Evolutionary conservation across 768 basidiomycete genomes (phyloP).

Genomic region (Mycena leptocephala): DNA sequence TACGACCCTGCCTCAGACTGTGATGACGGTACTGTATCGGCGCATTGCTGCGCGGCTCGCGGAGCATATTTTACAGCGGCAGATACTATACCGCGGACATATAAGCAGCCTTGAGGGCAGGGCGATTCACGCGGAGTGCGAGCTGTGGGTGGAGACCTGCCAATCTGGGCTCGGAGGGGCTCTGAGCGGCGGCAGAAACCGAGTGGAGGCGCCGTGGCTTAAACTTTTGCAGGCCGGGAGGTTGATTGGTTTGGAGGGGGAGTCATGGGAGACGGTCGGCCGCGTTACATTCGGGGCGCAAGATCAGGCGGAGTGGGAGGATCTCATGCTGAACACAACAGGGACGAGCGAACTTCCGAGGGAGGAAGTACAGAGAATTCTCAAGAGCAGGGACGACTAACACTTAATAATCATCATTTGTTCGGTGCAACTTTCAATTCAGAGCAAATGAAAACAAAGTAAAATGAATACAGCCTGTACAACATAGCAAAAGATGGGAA

Average conservation of each 20-base stretch:
- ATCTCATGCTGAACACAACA: slow-evolving; percentile 63
- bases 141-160: slow-evolving; percentile 89
- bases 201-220: slow-evolving; percentile 85
- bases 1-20: slow-evolving; percentile 71
- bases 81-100: slow-evolving; percentile 84
- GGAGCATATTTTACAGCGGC: slow-evolving; percentile 87
- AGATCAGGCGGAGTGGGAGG: slow-evolving; percentile 71
- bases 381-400: slow-evolving; percentile 62
- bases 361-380: slow-evolving; percentile 73
- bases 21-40: slow-evolving; percentile 79
- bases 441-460: slow-evolving; percentile 7
- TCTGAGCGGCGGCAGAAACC: slow-evolving; percentile 62
- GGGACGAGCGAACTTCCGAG: slow-evolving; percentile 75
- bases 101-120: slow-evolving; percentile 75
- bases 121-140: slow-evolving; percentile 78
- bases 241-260: slow-evolving; percentile 75
- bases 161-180: slow-evolving; percentile 68
- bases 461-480: slow-evolving; percentile 17
- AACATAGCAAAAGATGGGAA: slow-evolving; percentile 16
- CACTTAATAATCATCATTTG: not conserved
- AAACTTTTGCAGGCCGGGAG: slow-evolving; percentile 79
- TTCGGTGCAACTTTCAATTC: not conserved
- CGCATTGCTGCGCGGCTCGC: slow-evolving; percentile 79
- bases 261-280: slow-evolving; percentile 64
- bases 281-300: slow-evolving; percentile 65